Base-by-base conservation (phyloP, 2,329 filamentous ascomycete genomes). In the Pseudocercospora fijiensis region DNA sequence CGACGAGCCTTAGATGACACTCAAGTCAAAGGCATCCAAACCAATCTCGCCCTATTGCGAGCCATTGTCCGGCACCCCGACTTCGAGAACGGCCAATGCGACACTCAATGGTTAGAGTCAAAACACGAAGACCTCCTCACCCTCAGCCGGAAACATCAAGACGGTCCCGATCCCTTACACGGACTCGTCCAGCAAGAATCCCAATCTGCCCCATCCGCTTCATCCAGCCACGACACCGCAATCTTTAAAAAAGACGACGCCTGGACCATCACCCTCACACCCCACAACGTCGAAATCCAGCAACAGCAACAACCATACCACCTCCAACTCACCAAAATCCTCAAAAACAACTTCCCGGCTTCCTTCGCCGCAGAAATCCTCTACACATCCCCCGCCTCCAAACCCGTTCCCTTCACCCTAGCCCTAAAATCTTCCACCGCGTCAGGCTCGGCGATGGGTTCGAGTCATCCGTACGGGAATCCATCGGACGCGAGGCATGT, bases 281-380 rank as follows among this genome's bases (percentile, higher is more conserved):
- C 67, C 61, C 62, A 66, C 47, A 9, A 53, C 9, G 20, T 37
- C 26, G 30, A 11, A 3, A 28, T 33, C 20, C 7, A 28, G 20
- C 20, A 55, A 10, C 22, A 67, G 20, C 13, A 43, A 68, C 72
- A 66, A 62, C 76, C 73, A 2, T 82, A 85, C 61, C 85, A 88
- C 67, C 73, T 88, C 4, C 78, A 81, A 61, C 74, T 88, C 10
- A 80, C 80, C 0, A 81, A 81, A 8, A 75, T 89, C 11, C 77
- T 85, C 0, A 81, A 81, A 26, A 88, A 88, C 71, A 84, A 87
- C 60, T 88, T 88, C 65, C 86, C 86, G 0, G 66, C 79, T 2
- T 81, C 81, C 0, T 76, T 88, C 0, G 73, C 80, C 1, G 85
- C 85, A 1, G 83, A 86, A 7, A 76, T 85, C 8, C 70, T 81